Percentiles rank a stretch among this genome's conserved stretches.
These are phyloP conservation scores for Rehmannia glutinosa DNA, from an alignment of 257 asterid genomes.

Conservation along the genomic window DNA sequence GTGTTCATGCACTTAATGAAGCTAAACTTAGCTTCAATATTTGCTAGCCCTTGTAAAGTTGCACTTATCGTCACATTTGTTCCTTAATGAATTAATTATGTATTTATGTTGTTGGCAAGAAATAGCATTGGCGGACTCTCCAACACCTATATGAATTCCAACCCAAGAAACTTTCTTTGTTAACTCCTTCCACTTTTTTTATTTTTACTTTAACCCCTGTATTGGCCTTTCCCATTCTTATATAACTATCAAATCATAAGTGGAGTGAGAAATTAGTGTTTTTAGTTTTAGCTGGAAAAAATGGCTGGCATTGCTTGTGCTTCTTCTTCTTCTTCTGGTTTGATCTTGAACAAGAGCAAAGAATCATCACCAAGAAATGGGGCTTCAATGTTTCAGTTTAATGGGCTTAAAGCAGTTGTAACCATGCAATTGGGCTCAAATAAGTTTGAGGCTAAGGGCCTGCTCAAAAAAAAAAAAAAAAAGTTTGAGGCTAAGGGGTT, in stretches of 20 bases:
- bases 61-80: constrained; percentile 35
- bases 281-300: background rate
- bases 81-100: background rate
- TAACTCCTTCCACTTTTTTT: constrained; percentile 40
- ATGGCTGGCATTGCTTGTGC: constrained; percentile 47
- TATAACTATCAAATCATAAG: background rate
- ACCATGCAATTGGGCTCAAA: constrained; percentile 21
- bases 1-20: background rate
- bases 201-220: too few species aligned
- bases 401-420: constrained; percentile 44
- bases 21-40: background rate
- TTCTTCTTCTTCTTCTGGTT: constrained; percentile 39
- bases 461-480: too few species aligned
- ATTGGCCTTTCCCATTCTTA: too few species aligned
- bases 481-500: too few species aligned
- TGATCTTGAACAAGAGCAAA: constrained; percentile 27
- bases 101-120: background rate
- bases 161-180: constrained; percentile 20
- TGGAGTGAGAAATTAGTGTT: background rate
- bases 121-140: constrained; percentile 29
- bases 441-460: constrained; percentile 8
- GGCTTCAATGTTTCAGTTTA: constrained; percentile 29
- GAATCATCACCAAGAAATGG: too few species aligned
- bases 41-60: background rate
- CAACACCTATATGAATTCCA: constrained; percentile 17